Evolutionary conservation across 441 rosid species (phyloP).

Genomic region (Pelargonium cotyledonis): DNA sequence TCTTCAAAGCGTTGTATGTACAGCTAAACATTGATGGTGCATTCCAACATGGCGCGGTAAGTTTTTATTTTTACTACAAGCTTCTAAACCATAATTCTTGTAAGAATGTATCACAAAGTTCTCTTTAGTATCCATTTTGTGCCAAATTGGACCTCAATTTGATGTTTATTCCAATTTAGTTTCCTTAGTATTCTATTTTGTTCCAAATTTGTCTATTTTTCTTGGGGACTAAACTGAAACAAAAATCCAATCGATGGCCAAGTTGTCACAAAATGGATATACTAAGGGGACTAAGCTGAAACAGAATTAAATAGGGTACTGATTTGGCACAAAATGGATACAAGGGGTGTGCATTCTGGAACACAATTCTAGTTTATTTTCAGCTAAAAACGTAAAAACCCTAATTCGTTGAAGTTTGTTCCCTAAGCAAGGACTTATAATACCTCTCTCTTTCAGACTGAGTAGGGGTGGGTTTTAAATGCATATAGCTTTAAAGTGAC

Average conservation of each 20-base stretch:
- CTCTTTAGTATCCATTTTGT: too few species aligned
- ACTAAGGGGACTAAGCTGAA: too few species aligned
- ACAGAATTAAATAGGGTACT: too few species aligned
- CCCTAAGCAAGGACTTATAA: neutral
- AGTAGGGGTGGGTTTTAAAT: neutral
- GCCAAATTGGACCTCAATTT: too few species aligned
- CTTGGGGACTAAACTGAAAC: too few species aligned
- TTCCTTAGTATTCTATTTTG: too few species aligned
- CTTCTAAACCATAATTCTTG: neutral
- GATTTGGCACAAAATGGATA: neutral
- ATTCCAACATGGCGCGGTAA: slow-evolving; percentile 78
- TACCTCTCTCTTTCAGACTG: neutral
- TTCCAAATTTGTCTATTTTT: too few species aligned
- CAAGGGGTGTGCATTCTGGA: neutral
- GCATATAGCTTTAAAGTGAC: neutral
- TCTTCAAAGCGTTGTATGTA: slow-evolving; percentile 85
- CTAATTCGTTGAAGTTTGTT: neutral
- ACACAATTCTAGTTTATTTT: neutral
- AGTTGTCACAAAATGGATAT: too few species aligned
- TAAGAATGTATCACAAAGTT: too few species aligned
- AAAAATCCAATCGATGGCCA: too few species aligned
- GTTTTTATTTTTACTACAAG: slow-evolving; percentile 22
- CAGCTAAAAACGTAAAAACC: neutral
- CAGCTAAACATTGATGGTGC: slow-evolving; percentile 74
- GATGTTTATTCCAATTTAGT: too few species aligned